A percentile compares a stretch with the other conserved stretches of the same genome.
phyloP scores from a whole-genome alignment of 129 eudicot species.

The carrot (Daucus carota) region DH1_v3.0 NC_030389.2:760501-761000 shows the following conservation, averaged over 20 bases:
- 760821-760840: conserved; percentile 34
- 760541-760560: conserved; percentile 22
- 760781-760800: not conserved
- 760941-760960: conserved; percentile 62
- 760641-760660: conserved; percentile 31
- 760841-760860: conserved; percentile 49
- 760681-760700: conserved; percentile 48
- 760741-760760: conserved; percentile 24
- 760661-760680: conserved; percentile 42
- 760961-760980: conserved; percentile 85
- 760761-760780: conserved; percentile 15
- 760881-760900: conserved; percentile 65
- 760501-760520: not conserved
- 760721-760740: conserved; percentile 45
- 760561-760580: conserved; percentile 56
- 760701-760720: conserved; percentile 42
- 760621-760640: conserved; percentile 38
- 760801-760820: conserved; percentile 10
- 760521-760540: not conserved
- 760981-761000: conserved; percentile 73
- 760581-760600: not conserved
- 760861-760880: conserved; percentile 38
- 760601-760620: not conserved
- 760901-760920: conserved; percentile 80
- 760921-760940: conserved; percentile 56